phyloP scores from a whole-genome alignment of 495 filamentous ascomycete genomes.

The Usnea hakonensis region DNA sequence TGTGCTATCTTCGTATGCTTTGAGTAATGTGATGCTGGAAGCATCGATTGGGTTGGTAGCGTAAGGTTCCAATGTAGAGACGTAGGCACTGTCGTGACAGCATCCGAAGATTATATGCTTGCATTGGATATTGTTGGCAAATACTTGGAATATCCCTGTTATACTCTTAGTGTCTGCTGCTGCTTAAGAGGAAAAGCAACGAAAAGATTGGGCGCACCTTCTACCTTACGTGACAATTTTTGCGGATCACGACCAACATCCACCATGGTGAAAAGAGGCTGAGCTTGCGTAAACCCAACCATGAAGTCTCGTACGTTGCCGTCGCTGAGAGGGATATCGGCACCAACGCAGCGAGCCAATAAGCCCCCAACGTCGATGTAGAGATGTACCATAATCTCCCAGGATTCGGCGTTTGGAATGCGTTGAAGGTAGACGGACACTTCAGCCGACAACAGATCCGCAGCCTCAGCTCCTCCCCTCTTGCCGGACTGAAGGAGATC shows the following conservation, averaged over 20 bases:
- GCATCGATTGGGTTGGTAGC: slow-evolving; percentile 25
- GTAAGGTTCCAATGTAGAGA: slow-evolving; percentile 48
- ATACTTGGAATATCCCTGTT: slow-evolving; percentile 49
- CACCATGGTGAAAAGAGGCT: slow-evolving; percentile 53
- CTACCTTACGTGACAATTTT: slow-evolving; percentile 52
- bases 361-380: slow-evolving; percentile 51
- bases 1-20: slow-evolving; percentile 24
- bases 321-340: slow-evolving; percentile 41
- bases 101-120: slow-evolving; percentile 59
- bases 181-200: neutral
- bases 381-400: slow-evolving; percentile 53
- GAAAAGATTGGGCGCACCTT: slow-evolving; percentile 35
- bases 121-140: slow-evolving; percentile 53
- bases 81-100: slow-evolving; percentile 55
- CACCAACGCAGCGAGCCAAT: slow-evolving; percentile 37
- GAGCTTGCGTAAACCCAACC: slow-evolving; percentile 52
- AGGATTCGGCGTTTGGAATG: slow-evolving; percentile 43
- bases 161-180: slow-evolving; percentile 3
- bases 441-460: slow-evolving; percentile 43
- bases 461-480: slow-evolving; percentile 52
- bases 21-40: slow-evolving; percentile 46
- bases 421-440: slow-evolving; percentile 39
- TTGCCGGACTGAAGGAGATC: slow-evolving; percentile 42
- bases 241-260: slow-evolving; percentile 56
- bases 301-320: slow-evolving; percentile 47